A percentile compares a stretch with the other conserved stretches of the same genome.
These are phyloP conservation scores for Suhomyces sp. DNA, from an alignment of 805 yeast genomes.

Conservation along the genomic window DNA sequence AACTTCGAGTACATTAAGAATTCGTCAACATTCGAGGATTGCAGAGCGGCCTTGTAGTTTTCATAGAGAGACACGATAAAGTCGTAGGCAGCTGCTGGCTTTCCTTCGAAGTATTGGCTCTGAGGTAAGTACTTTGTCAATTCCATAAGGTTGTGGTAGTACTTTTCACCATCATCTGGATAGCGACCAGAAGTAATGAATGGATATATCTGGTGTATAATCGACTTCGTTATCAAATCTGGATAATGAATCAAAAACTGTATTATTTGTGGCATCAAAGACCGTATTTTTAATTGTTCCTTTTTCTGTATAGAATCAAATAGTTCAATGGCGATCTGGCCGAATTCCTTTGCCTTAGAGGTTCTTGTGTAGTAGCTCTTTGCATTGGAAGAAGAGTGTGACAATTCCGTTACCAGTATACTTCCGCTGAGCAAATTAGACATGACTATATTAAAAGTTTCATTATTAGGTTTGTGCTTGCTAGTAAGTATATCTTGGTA, in stretches of 20 bases:
- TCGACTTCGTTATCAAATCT: conserved; percentile 18
- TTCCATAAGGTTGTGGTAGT: conserved; percentile 6
- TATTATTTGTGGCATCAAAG: conserved; percentile 35
- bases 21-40: conserved; percentile 29
- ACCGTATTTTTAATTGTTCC: conserved; percentile 29
- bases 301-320: conserved; percentile 44
- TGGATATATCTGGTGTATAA: conserved; percentile 16
- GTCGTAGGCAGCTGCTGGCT: conserved; percentile 20
- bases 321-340: conserved; percentile 43
- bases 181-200: not conserved
- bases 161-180: not conserved
- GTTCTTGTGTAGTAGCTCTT: not conserved
- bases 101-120: conserved; percentile 12
- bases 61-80: conserved; percentile 26
- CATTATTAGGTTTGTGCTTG: conserved; percentile 52
- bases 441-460: conserved; percentile 51
- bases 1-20: conserved; percentile 49
- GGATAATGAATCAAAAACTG: conserved; percentile 28
- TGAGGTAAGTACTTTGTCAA: conserved; percentile 23
- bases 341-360: conserved; percentile 44
- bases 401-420: conserved; percentile 17
- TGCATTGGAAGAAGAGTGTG: not conserved
- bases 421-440: conserved; percentile 50
- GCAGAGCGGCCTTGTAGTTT: conserved; percentile 27
- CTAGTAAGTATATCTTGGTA: conserved; percentile 61